A percentile compares a stretch with the other conserved stretches of the same genome.
These are phyloP conservation scores for Leishmania guyanensis DNA, from an alignment of 208 protist species.

Conservation along the genomic window DNA sequence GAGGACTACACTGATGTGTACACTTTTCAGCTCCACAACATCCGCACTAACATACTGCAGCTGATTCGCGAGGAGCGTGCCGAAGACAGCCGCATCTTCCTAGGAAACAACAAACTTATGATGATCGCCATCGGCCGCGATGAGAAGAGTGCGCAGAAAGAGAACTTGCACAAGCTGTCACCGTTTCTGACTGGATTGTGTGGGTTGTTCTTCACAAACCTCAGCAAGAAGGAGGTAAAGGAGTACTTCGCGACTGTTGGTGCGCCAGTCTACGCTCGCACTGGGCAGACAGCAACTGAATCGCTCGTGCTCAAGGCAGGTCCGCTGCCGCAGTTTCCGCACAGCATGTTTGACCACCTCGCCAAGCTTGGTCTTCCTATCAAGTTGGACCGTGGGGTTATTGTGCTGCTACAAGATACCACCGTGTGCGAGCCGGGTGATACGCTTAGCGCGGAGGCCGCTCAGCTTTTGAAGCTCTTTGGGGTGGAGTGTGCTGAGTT, in stretches of 20 bases:
- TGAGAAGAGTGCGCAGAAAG: constrained; percentile 68
- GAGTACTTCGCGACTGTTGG: constrained; percentile 84
- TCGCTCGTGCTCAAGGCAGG: constrained; percentile 77
- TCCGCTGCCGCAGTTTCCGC: constrained; percentile 87
- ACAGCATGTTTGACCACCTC: constrained; percentile 93
- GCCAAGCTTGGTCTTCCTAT: constrained; percentile 91
- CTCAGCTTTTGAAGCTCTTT: constrained; percentile 90
- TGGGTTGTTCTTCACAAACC: constrained; percentile 94
- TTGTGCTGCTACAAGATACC: constrained; percentile 89
- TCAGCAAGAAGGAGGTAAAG: constrained; percentile 88
- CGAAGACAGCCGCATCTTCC: constrained; percentile 87
- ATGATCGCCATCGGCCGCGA: constrained; percentile 89
- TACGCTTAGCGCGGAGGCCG: constrained; percentile 89
- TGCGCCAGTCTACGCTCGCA: constrained; percentile 85
- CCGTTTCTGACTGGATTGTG: constrained; percentile 86
- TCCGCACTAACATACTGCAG: constrained; percentile 91
- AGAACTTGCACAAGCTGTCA: constrained; percentile 91
- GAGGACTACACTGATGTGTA: constrained; percentile 89
- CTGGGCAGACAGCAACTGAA: constrained; percentile 75
- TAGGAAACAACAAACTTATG: constrained; percentile 96
- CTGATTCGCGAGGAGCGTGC: constrained; percentile 89
- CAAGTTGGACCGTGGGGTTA: constrained; percentile 89
- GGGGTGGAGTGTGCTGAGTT: constrained; percentile 85
- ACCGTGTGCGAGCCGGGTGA: constrained; percentile 90
- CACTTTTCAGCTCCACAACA: constrained; percentile 86